Base-by-base conservation (phyloP, 306 rosid species). In the Sphenostylis stenocarpa region DNA sequence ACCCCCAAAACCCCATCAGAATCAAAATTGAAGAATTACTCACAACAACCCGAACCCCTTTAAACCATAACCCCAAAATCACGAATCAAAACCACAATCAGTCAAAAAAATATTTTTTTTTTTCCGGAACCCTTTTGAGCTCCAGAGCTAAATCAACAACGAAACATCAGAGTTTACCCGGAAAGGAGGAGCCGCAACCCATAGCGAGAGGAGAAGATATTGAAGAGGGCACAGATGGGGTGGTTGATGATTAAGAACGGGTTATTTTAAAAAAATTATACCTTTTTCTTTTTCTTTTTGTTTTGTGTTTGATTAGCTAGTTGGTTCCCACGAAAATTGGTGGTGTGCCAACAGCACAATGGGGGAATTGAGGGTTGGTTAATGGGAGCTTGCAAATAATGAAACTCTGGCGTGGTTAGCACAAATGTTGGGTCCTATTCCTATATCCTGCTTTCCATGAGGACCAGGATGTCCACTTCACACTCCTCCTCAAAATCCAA, bases 181-280 rank as follows among this genome's bases (percentile, higher is more conserved):
- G 90, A 79, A 85, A 36, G 81, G 98, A 94, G 38, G 95, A 81
- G 19, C 93, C 85, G 86, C 97, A 91, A 83, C 97, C 98, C 98
- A 94, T 88, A 26, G 57, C 29, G 49, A 47, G 29, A 36, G 26
- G 51, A 82, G 33, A 66, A 55, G 29, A 21, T 64, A 44, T 48
- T 8, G 7, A 70, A 58, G 43, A 7, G 39, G 64, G 52, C 17
- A 48, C 39, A 69, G 64, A 77, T 6, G 65, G 39, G 55, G 6
- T 36, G 16, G 64, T 53, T 21, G n/a, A 47, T 36, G 38, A 38
- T 21, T 15, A 28, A 41, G 43, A 71, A 77, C 43, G 77, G 79
- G 65, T 31, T 79, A 38, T 75, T 45, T 21, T 20, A 9, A 47
- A 80, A 57, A 57, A 47, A 38, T 34, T 17, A 19, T 0, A 36